phyloP scores from a whole-genome alignment of 2,329 filamentous ascomycete species.

The Xylariomycetidae sp. region DNA sequence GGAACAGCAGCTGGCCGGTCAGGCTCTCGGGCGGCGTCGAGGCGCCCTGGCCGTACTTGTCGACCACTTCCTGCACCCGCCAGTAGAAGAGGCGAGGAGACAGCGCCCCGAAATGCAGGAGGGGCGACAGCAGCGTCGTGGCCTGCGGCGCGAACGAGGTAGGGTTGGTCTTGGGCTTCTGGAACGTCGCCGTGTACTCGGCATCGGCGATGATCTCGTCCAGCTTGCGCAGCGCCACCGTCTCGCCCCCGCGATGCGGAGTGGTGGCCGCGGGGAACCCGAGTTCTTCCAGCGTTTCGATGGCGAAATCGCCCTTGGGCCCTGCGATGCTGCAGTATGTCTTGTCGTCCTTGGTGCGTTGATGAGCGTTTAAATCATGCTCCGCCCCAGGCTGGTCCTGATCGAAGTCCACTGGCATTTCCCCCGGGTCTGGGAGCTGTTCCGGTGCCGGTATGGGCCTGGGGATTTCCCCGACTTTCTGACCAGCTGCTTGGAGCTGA shows the following conservation, averaged over 20 bases:
- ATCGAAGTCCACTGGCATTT: slow-evolving; percentile 53
- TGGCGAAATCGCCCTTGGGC: slow-evolving; percentile 60
- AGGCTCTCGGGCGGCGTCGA: slow-evolving; percentile 63
- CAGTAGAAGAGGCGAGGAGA: slow-evolving; percentile 69
- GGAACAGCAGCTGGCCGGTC: slow-evolving; percentile 67
- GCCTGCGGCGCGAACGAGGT: slow-evolving; percentile 67
- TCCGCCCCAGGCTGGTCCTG: slow-evolving; percentile 43
- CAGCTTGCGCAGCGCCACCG: slow-evolving; percentile 51
- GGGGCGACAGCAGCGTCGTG: slow-evolving; percentile 67
- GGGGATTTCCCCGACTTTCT: slow-evolving; percentile 56
- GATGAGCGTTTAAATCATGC: slow-evolving; percentile 53
- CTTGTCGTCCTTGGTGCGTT: slow-evolving; percentile 47
- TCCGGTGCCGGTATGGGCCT: slow-evolving; percentile 55
- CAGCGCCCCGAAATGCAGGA: slow-evolving; percentile 68
- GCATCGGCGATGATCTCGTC: slow-evolving; percentile 54
- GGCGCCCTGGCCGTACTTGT: slow-evolving; percentile 47
- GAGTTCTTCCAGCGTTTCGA: slow-evolving; percentile 66
- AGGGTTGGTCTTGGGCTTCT: slow-evolving; percentile 70
- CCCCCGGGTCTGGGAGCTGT: slow-evolving; percentile 57
- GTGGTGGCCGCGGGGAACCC: slow-evolving; percentile 61
- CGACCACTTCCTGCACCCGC: slow-evolving; percentile 57
- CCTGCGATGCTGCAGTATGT: slow-evolving; percentile 59
- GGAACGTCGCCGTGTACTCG: slow-evolving; percentile 65
- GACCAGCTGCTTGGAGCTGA: slow-evolving; percentile 58
- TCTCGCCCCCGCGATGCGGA: slow-evolving; percentile 66